Conservation (phyloP, 192 early-diverging fungal species). For the Linnemannia schmuckeri region DNA sequence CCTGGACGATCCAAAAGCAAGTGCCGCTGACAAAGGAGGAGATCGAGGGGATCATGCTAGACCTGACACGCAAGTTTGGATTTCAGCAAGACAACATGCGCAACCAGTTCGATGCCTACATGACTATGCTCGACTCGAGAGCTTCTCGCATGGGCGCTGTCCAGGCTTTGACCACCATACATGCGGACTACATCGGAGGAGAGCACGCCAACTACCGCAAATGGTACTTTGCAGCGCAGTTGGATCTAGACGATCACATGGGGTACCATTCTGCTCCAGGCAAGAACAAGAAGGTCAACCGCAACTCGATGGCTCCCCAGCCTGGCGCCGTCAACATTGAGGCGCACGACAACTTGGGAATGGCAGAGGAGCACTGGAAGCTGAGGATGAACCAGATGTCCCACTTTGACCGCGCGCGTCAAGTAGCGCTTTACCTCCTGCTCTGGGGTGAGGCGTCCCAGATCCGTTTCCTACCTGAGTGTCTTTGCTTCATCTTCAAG, state of each 20-base stretch:
- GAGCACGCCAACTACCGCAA: conserved; percentile 85
- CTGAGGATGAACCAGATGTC: conserved; percentile 78
- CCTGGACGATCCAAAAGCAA: conserved; percentile 72
- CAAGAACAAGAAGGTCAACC: conserved; percentile 42
- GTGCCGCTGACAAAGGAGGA: conserved; percentile 75
- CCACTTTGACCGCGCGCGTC: conserved; percentile 76
- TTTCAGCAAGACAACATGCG: conserved; percentile 83
- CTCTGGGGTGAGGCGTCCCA: conserved; percentile 87
- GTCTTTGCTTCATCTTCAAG: conserved; percentile 86
- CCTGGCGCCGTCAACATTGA: conserved; percentile 39
- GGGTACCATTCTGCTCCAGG: conserved; percentile 48
- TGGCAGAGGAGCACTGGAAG: conserved; percentile 73
- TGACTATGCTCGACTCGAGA: conserved; percentile 86
- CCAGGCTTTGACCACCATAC: conserved; percentile 78
- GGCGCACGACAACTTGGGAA: conserved; percentile 37
- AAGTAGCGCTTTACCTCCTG: conserved; percentile 80
- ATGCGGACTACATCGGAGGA: conserved; percentile 86
- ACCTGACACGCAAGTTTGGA: conserved; percentile 77
- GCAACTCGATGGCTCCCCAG: conserved; percentile 48
- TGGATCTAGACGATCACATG: conserved; percentile 69
- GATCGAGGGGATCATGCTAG: conserved; percentile 78
- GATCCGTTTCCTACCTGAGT: conserved; percentile 80
- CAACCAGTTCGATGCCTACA: conserved; percentile 82
- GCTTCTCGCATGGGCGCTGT: conserved; percentile 79
- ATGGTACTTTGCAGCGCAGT: conserved; percentile 85